These are phyloP conservation scores for Tagetes patula DNA, from an alignment of 129 eudicot genomes.

Conservation along the genomic window DNA sequence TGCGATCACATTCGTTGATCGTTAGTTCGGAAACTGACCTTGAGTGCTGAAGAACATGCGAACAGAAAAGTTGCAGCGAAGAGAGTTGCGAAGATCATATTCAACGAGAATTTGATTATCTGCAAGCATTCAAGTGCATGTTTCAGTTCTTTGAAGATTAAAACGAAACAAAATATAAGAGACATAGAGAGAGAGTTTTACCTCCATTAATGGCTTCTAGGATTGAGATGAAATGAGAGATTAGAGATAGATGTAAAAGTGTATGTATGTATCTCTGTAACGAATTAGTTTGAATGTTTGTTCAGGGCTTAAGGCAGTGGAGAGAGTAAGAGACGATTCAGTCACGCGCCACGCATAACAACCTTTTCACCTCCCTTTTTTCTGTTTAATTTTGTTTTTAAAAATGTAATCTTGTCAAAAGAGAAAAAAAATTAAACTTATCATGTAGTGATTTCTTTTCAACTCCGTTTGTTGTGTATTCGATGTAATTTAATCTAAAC, in stretches of 20 bases:
- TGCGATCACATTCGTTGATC: constrained; percentile 20
- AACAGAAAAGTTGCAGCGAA: constrained; percentile 35
- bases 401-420: neutral
- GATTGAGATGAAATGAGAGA: constrained; percentile 17
- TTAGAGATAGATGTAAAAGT: neutral
- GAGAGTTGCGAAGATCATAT: constrained; percentile 27
- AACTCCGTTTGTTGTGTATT: too few relatives aligned
- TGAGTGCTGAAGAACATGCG: constrained; percentile 39
- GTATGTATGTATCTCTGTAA: constrained; percentile 12
- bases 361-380: neutral
- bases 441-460: too few relatives aligned
- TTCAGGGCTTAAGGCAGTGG: neutral
- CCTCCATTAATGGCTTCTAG: constrained; percentile 28
- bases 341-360: constrained; percentile 26
- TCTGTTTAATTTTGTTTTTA: neutral
- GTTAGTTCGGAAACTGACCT: constrained; percentile 37
- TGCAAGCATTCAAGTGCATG: constrained; percentile 24
- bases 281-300: constrained; percentile 30
- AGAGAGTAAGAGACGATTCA: neutral
- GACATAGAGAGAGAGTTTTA: constrained; percentile 25
- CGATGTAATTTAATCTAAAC: too few relatives aligned
- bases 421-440: neutral
- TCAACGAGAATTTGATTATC: constrained; percentile 29
- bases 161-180: neutral
- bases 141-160: constrained; percentile 27